A percentile compares a stretch with the other conserved stretches of the same genome.
Conservation (phyloP, 306 rosid genomes). For the Citrullus amarus region DNA sequence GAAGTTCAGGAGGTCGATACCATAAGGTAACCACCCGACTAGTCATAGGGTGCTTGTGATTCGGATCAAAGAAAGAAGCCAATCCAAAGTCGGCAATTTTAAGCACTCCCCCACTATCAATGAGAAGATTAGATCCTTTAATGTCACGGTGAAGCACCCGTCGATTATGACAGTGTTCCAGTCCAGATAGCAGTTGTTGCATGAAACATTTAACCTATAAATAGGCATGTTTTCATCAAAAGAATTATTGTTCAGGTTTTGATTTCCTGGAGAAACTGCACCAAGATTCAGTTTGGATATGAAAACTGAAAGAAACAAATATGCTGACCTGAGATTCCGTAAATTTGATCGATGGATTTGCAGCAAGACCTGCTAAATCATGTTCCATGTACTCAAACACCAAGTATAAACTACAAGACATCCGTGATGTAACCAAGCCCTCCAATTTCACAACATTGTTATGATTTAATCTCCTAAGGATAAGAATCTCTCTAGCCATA, state of each 20-base stretch:
- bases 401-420: constrained; percentile 68
- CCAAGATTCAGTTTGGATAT: neutral
- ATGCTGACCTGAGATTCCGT: constrained; percentile 59
- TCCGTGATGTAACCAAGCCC: constrained; percentile 68
- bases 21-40: constrained; percentile 74
- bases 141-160: constrained; percentile 65
- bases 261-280: neutral
- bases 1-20: constrained; percentile 73
- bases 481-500: constrained; percentile 74
- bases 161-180: constrained; percentile 56
- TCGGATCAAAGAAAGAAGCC: constrained; percentile 55
- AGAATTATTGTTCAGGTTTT: neutral
- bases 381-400: constrained; percentile 68
- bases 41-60: constrained; percentile 54
- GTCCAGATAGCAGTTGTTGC: constrained; percentile 61
- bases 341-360: constrained; percentile 53
- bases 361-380: constrained; percentile 76
- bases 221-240: constrained; percentile 11
- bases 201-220: constrained; percentile 59
- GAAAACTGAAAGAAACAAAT: constrained; percentile 23
- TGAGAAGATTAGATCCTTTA: constrained; percentile 71
- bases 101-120: constrained; percentile 51
- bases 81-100: constrained; percentile 72
- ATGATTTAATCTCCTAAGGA: constrained; percentile 53
- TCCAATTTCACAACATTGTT: constrained; percentile 63